Evolutionary conservation across 305 asterid genomes (phyloP).

Genomic region (Andrographis paniculata): DNA sequence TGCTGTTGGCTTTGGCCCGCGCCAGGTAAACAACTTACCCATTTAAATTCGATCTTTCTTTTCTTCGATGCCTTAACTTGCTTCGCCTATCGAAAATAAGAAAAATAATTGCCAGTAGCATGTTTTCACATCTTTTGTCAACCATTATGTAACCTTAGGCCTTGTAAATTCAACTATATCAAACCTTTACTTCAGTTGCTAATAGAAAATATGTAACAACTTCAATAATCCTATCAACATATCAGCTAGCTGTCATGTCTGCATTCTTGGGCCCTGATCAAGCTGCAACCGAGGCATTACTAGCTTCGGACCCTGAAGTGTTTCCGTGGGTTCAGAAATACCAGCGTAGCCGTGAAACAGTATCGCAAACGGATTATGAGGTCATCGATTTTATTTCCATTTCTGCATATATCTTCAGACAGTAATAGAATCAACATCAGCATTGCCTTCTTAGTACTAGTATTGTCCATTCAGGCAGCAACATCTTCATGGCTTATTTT

Average conservation of each 20-base stretch:
- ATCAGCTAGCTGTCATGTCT: constrained; percentile 92
- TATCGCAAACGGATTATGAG: constrained; percentile 88
- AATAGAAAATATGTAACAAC: background rate
- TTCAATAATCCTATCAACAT: constrained; percentile 7
- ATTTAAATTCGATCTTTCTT: too few relatives aligned
- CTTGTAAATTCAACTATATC: background rate
- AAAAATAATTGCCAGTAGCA: too few relatives aligned
- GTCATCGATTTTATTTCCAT: constrained; percentile 20
- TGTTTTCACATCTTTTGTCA: too few relatives aligned
- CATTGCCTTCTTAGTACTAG: too few relatives aligned
- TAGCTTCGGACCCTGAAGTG: constrained; percentile 78
- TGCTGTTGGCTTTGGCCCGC: constrained; percentile 79
- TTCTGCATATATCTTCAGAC: background rate
- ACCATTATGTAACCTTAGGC: background rate
- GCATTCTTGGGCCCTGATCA: constrained; percentile 94
- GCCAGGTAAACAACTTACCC: constrained; percentile 49
- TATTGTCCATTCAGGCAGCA: too few relatives aligned
- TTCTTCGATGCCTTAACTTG: too few relatives aligned
- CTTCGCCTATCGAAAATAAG: too few relatives aligned
- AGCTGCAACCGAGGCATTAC: constrained; percentile 63
- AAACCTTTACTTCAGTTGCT: constrained; percentile 1
- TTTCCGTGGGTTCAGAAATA: constrained; percentile 89
- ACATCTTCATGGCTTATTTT: too few relatives aligned
- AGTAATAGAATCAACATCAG: too few relatives aligned
- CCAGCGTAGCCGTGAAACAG: constrained; percentile 94